Evolutionary conservation across 1,139 yeast genomes (phyloP).

Genomic region (Suhomyces bribrorum): DNA sequence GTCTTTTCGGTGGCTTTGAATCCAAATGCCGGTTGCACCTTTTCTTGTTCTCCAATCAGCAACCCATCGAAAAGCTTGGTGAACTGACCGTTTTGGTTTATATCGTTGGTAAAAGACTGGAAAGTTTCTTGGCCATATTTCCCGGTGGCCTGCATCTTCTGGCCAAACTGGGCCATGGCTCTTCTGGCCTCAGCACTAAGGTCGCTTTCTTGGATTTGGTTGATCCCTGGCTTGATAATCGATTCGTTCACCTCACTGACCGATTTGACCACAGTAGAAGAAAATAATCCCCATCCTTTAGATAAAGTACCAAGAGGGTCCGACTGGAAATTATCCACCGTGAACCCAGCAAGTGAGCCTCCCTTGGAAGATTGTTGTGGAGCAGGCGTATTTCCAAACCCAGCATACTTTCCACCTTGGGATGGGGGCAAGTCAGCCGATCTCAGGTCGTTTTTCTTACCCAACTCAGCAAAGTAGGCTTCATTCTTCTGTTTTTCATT

Average conservation of each 20-base stretch:
- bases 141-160: slow-evolving; percentile 88
- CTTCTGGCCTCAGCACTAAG: slow-evolving; percentile 76
- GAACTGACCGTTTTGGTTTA: slow-evolving; percentile 37
- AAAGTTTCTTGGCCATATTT: slow-evolving; percentile 67
- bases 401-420: slow-evolving; percentile 90
- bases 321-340: slow-evolving; percentile 72
- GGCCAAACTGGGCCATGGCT: slow-evolving; percentile 96
- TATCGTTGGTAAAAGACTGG: slow-evolving; percentile 57
- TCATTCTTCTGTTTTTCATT: slow-evolving; percentile 65
- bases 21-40: slow-evolving; percentile 71
- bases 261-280: slow-evolving; percentile 78
- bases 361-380: slow-evolving; percentile 32
- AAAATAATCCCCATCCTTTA: slow-evolving; percentile 93
- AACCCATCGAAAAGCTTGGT: slow-evolving; percentile 54
- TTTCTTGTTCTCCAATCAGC: slow-evolving; percentile 27
- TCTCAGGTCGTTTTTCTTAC: slow-evolving; percentile 67
- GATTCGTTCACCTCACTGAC: slow-evolving; percentile 83
- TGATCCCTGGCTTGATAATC: slow-evolving; percentile 86
- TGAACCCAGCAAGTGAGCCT: slow-evolving; percentile 54
- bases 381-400: slow-evolving; percentile 83
- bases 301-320: slow-evolving; percentile 89
- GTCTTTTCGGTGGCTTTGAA: slow-evolving; percentile 63
- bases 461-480: slow-evolving; percentile 77
- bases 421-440: slow-evolving; percentile 86
- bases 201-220: slow-evolving; percentile 80